phyloP scores from a whole-genome alignment of 2,329 filamentous ascomycete genomes.

The Aspergillus fructus region DNA sequence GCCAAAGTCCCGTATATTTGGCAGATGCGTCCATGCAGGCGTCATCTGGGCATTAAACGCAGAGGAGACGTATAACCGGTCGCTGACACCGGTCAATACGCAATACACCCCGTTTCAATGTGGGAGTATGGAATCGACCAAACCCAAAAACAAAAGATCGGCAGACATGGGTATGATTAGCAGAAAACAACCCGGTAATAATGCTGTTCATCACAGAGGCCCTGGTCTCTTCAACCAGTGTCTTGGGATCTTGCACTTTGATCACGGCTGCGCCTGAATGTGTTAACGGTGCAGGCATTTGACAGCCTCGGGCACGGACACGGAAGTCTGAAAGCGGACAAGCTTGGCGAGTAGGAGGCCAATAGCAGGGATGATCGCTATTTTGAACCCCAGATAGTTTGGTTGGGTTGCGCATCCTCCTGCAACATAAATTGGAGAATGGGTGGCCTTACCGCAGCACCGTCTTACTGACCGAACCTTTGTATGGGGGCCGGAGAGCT shows the following conservation, averaged over 20 bases:
- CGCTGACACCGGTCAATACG: neutral
- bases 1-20: neutral
- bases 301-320: neutral
- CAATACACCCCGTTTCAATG: neutral
- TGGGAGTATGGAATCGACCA: neutral
- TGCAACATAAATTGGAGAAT: neutral
- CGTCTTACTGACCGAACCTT: neutral
- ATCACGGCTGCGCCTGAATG: neutral
- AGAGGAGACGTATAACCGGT: neutral
- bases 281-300: neutral
- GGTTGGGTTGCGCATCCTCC: neutral
- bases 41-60: neutral
- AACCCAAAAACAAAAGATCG: neutral
- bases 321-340: neutral
- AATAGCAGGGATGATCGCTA: neutral
- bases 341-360: neutral
- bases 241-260: neutral
- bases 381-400: neutral
- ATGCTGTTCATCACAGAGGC: neutral
- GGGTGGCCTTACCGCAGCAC: conserved; percentile 4
- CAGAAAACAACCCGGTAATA: neutral
- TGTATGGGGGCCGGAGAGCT: neutral
- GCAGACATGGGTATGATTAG: neutral
- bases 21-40: neutral
- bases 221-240: neutral